phyloP scores from a whole-genome alignment of 2,329 filamentous ascomycete genomes.

The Emergomyces pasteurianus region DNA sequence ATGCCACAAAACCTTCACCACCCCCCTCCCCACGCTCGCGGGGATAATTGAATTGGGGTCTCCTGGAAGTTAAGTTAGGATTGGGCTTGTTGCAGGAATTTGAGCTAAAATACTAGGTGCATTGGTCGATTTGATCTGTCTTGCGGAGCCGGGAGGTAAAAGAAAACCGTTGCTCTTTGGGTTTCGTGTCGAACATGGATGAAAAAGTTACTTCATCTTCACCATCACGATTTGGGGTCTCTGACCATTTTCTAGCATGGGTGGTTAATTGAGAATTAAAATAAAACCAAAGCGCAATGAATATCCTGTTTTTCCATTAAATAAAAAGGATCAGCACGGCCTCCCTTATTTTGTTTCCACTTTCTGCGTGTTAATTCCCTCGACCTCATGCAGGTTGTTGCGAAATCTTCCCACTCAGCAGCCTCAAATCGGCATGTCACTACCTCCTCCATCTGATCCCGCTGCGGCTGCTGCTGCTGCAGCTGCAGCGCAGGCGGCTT shows the following conservation, averaged over 20 bases:
- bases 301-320: not conserved
- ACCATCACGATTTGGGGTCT: not conserved
- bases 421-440: not conserved
- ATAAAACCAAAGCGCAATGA: not conserved
- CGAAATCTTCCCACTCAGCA: not conserved
- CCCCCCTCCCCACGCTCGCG: no score
- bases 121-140: no score
- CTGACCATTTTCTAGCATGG: not conserved
- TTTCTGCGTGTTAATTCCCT: not conserved
- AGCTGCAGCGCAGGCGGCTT: constrained; percentile 1
- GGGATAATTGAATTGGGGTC: no score
- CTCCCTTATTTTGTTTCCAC: not conserved
- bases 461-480: not conserved
- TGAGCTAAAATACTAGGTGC: no score
- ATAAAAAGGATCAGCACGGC: not conserved
- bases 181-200: not conserved
- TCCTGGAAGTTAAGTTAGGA: no score
- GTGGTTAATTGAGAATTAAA: not conserved
- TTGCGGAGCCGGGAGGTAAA: no score
- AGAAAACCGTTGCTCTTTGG: not conserved
- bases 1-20: no score
- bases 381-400: not conserved
- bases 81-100: no score
- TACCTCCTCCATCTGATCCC: not conserved
- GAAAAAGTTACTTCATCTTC: not conserved